A percentile compares a stretch with the other conserved stretches of the same genome.
These are phyloP conservation scores for Aspergillus baeticus DNA, from an alignment of 495 filamentous ascomycete species.

Conservation along the genomic window DNA sequence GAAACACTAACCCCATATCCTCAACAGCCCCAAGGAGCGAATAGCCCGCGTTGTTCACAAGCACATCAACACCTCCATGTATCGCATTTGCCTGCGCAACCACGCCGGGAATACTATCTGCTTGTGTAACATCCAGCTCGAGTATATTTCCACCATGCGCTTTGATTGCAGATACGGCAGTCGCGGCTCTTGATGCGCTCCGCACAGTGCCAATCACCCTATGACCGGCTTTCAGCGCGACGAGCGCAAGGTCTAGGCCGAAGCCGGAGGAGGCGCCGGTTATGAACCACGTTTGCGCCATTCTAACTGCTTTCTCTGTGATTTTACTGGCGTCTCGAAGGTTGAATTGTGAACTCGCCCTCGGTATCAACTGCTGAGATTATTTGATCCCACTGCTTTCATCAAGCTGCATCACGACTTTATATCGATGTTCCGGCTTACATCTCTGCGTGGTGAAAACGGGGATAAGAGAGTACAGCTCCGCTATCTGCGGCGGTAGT, in stretches of 20 bases:
- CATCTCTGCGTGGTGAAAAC: no score
- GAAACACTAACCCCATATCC: not conserved
- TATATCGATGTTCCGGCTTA: no score
- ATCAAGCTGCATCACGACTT: no score
- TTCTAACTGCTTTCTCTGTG: no score
- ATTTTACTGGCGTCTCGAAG: no score
- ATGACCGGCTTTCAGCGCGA: conserved; percentile 47
- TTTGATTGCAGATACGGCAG: conserved; percentile 19
- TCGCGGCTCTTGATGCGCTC: conserved; percentile 33
- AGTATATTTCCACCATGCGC: conserved; percentile 5
- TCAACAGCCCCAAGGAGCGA: conserved; percentile 7
- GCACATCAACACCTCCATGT: conserved; percentile 1
- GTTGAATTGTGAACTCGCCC: no score
- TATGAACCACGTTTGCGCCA: conserved; percentile 42
- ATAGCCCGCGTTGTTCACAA: conserved; percentile 9
- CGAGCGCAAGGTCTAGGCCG: conserved; percentile 41
- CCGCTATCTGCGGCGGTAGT: no score
- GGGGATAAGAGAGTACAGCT: no score
- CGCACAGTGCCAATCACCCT: conserved; percentile 54
- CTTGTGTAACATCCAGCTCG: conserved; percentile 12
- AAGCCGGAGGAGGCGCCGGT: conserved; percentile 52
- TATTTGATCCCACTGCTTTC: no score
- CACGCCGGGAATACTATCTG: not conserved
- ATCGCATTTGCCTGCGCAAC: not conserved
- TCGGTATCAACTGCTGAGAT: no score